phyloP scores from a whole-genome alignment of 352 stramenopile species.

The Phytophthora citrophthora region DNA sequence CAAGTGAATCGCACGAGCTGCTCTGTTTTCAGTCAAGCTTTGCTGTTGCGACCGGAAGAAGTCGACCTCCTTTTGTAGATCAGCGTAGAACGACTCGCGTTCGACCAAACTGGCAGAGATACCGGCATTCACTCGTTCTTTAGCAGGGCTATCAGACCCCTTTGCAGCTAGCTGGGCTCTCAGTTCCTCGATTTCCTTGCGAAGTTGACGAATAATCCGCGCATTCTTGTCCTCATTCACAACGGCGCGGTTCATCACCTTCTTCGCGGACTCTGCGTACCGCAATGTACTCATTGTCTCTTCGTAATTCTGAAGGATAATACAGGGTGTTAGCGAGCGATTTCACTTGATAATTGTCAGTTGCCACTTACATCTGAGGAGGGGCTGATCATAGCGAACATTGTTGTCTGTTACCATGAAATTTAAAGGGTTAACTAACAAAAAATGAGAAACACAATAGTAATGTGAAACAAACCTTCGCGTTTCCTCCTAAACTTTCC shows the following conservation, averaged over 20 bases:
- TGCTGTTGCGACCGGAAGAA: constrained; percentile 47
- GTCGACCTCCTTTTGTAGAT: constrained; percentile 59
- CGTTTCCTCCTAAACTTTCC: constrained; percentile 83
- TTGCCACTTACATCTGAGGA: constrained; percentile 56
- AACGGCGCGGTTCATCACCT: constrained; percentile 81
- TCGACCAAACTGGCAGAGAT: constrained; percentile 49
- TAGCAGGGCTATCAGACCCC: constrained; percentile 37
- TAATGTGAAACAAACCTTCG: constrained; percentile 49
- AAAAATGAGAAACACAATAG: neutral
- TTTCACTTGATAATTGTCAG: neutral
- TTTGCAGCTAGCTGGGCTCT: constrained; percentile 40
- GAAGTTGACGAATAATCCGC: constrained; percentile 76
- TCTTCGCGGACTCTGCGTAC: constrained; percentile 86
- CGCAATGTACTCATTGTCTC: constrained; percentile 88
- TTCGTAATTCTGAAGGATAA: constrained; percentile 66
- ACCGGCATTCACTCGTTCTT: constrained; percentile 34
- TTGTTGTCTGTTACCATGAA: constrained; percentile 66
- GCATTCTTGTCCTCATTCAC: constrained; percentile 88
- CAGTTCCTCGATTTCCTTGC: constrained; percentile 74
- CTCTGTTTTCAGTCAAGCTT: constrained; percentile 1
- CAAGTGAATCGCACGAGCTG: constrained; percentile 29
- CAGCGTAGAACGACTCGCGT: constrained; percentile 53
- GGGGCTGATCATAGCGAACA: constrained; percentile 87
- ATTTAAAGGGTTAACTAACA: neutral
- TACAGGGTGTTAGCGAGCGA: neutral